Conservation (phyloP, 345 rosid genomes). For the Isatis tinctoria region DNA sequence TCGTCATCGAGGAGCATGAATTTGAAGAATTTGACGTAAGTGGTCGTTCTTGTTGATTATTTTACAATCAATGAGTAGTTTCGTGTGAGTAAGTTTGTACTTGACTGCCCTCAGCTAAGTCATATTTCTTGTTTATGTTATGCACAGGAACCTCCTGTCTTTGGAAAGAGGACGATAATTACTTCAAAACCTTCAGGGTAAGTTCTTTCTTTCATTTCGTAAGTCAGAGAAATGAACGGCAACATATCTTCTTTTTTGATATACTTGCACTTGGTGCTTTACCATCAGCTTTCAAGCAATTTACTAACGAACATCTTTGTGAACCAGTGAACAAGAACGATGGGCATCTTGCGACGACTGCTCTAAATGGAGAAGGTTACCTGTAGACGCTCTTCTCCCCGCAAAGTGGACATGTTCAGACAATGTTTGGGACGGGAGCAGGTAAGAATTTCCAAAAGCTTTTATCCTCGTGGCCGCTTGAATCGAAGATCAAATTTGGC, state of each 20-base stretch:
- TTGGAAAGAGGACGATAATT: conserved; percentile 78
- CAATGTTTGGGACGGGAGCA: conserved; percentile 68
- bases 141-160: conserved; percentile 82
- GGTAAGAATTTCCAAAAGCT: conserved; percentile 34
- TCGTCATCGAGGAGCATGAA: conserved; percentile 69
- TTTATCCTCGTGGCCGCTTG: background rate
- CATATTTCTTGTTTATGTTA: conserved; percentile 31
- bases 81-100: background rate
- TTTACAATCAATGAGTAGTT: background rate
- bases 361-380: conserved; percentile 82
- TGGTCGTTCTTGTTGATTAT: conserved; percentile 4
- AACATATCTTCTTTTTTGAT: background rate
- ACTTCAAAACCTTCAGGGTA: conserved; percentile 59
- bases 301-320: background rate
- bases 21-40: conserved; percentile 91
- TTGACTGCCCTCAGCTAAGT: conserved; percentile 3
- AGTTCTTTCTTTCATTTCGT: conserved; percentile 21
- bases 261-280: conserved; percentile 4
- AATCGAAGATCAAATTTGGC: background rate
- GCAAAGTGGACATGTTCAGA: conserved; percentile 71
- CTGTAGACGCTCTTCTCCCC: conserved; percentile 64
- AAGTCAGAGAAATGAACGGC: background rate
- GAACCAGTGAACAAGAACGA: conserved; percentile 59
- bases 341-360: conserved; percentile 91
- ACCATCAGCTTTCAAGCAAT: background rate